A percentile compares a stretch with the other conserved stretches of the same genome.
These are phyloP conservation scores for Ceratocystis huliohia DNA, from an alignment of 2,329 filamentous ascomycete species.

Conservation along the genomic window DNA sequence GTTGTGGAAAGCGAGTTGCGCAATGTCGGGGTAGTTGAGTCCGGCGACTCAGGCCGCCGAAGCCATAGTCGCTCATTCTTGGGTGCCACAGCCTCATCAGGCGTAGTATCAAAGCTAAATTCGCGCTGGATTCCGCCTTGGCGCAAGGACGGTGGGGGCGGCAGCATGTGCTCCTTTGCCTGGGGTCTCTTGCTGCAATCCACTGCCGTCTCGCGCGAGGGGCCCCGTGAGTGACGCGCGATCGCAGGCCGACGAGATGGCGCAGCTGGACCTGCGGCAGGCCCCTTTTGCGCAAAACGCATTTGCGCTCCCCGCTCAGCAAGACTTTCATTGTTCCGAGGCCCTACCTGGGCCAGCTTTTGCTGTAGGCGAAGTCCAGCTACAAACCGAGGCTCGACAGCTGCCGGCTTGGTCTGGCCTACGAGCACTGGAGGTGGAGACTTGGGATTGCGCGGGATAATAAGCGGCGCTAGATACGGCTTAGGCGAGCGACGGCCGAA, in stretches of 20 bases:
- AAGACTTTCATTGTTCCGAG: background rate
- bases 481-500: conserved; percentile 4
- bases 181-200: background rate
- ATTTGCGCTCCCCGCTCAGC: background rate
- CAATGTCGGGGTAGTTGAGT: conserved; percentile 12
- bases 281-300: background rate
- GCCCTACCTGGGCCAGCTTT: background rate
- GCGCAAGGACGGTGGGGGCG: background rate
- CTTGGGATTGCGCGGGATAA: conserved; percentile 12
- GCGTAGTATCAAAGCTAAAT: conserved; percentile 13
- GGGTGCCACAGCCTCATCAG: conserved; percentile 2
- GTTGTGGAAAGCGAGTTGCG: conserved; percentile 15
- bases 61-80: background rate
- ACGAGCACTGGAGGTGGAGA: conserved; percentile 3
- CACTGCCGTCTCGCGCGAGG: background rate
- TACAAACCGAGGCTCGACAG: conserved; percentile 16
- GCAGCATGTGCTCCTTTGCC: background rate
- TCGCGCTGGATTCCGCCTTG: background rate
- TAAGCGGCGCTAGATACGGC: conserved; percentile 12
- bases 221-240: background rate
- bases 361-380: conserved; percentile 17
- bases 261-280: background rate
- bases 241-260: background rate
- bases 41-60: conserved; percentile 13
- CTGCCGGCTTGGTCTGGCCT: background rate